A percentile compares a stretch with the other conserved stretches of the same genome.
phyloP scores from a whole-genome alignment of 352 stramenopile species.

The Pythium aristosporum region DNA sequence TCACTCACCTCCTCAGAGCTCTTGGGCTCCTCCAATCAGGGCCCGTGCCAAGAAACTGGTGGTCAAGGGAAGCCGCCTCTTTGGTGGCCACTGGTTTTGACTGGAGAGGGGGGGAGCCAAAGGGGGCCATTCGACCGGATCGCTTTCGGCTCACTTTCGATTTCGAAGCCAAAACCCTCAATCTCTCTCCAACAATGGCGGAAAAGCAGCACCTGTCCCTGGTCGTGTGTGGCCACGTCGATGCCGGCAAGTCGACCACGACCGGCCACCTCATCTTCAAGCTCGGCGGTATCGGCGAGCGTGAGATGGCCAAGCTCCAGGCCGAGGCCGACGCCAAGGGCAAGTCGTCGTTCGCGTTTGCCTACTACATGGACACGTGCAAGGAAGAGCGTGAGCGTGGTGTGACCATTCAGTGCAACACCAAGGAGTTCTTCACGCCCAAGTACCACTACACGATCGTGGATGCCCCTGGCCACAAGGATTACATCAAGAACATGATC shows the following conservation, averaged over 20 bases:
- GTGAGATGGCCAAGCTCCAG: slow-evolving; percentile 99
- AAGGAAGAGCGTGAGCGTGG: slow-evolving; percentile 97
- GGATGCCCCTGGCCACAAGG: slow-evolving; percentile 96
- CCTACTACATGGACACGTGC: slow-evolving; percentile 98
- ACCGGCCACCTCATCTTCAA: slow-evolving; percentile 99
- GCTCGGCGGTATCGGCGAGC: slow-evolving; percentile 98
- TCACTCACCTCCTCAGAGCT: slow-evolving; percentile 1
- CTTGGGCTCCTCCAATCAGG: slow-evolving; percentile 17
- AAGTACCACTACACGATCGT: slow-evolving; percentile 98
- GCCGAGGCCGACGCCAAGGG: slow-evolving; percentile 95
- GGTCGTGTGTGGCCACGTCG: slow-evolving; percentile 96
- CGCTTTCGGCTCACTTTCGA: slow-evolving; percentile 21
- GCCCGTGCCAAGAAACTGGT: slow-evolving; percentile 14
- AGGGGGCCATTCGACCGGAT: neutral
- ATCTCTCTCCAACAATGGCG: slow-evolving; percentile 65
- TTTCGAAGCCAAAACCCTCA: slow-evolving; percentile 47
- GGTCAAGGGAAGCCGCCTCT: slow-evolving; percentile 16
- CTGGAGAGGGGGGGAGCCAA: slow-evolving; percentile 1
- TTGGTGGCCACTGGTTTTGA: slow-evolving; percentile 17
- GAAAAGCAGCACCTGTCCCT: slow-evolving; percentile 76
- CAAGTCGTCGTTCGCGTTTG: slow-evolving; percentile 99
- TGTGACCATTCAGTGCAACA: slow-evolving; percentile 98
- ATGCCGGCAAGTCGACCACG: slow-evolving; percentile 99
- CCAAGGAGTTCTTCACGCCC: slow-evolving; percentile 91
- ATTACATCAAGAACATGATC: slow-evolving; percentile 99